phyloP scores from a whole-genome alignment of 1,284 basidiomycete genomes.

The Pseudozyma hubeiensis region DNA sequence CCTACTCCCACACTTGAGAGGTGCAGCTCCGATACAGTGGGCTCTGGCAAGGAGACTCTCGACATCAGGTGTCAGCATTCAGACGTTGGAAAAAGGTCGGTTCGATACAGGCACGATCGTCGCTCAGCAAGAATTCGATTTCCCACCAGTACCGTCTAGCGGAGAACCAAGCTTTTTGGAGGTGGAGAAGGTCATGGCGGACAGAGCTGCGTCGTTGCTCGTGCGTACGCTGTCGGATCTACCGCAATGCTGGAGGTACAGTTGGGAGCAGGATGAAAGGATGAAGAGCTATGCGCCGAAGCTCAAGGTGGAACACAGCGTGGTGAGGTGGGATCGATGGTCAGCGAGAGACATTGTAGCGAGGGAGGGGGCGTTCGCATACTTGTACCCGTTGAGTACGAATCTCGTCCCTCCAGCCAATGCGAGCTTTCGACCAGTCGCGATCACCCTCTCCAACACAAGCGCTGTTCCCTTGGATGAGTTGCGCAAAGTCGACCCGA shows the following conservation, averaged over 20 bases:
- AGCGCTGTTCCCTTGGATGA: not conserved
- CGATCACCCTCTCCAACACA: slow-evolving; percentile 5
- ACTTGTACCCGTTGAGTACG: slow-evolving; percentile 47
- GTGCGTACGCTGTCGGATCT: slow-evolving; percentile 79
- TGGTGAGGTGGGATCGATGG: slow-evolving; percentile 50
- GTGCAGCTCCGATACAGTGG: slow-evolving; percentile 92
- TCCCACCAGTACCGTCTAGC: slow-evolving; percentile 69
- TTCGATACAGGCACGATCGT: slow-evolving; percentile 57
- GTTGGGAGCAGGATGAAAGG: slow-evolving; percentile 36
- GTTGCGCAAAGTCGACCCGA: not conserved
- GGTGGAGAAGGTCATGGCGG: slow-evolving; percentile 76
- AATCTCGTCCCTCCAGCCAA: slow-evolving; percentile 11
- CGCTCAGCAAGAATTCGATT: slow-evolving; percentile 62
- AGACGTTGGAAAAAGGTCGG: slow-evolving; percentile 46
- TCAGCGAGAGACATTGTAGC: slow-evolving; percentile 52
- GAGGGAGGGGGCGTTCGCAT: slow-evolving; percentile 49
- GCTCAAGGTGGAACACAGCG: slow-evolving; percentile 30
- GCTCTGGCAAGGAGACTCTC: slow-evolving; percentile 71
- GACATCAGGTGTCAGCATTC: slow-evolving; percentile 55
- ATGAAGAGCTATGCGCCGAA: slow-evolving; percentile 52
- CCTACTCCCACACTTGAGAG: slow-evolving; percentile 85
- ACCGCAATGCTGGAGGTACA: slow-evolving; percentile 71
- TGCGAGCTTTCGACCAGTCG: slow-evolving; percentile 10
- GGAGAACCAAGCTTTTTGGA: slow-evolving; percentile 72
- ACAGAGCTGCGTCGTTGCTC: slow-evolving; percentile 78